Evolutionary conservation across 164 flowering plant genomes (phyloP), one percentile per base, ranked within the genome.

Genomic region (Dillenia turbinata): DNA sequence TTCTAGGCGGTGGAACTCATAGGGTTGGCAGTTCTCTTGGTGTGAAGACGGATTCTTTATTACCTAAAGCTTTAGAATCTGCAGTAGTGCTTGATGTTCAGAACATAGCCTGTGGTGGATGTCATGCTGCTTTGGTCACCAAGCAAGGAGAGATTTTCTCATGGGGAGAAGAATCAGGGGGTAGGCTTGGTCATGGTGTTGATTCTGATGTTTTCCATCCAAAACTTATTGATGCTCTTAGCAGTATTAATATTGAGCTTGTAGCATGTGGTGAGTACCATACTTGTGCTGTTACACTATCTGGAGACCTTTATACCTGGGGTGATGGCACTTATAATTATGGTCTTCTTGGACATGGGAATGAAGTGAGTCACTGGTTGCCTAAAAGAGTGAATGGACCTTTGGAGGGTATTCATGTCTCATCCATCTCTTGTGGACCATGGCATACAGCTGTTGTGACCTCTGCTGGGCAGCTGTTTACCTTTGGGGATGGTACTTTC

Each of bases 391-490:
- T 94, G 24, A 88, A 86, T 83, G 96, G 97, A 12, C 96, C 96
- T 12, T 72, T 94, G 73, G 99, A 91, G 71, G 99, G 96, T 60
- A 85, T 91, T 71, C 96, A 86, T 71, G 97, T 91, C 46, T 94
- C 99, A 12, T 88, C 77, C 47, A 80, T 94, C 61, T 84, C 99
- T 17, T 91, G 99, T 79, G 99, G 99, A 59, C 96, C 96, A 44
- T 94, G 97, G 97, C 99, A 94, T 66, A 94, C 99, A 40, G 97
- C 90, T 72, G 89, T 94, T 66, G 99, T 91, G 51, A 91, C 96
- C 56, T 94, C 99, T 66, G 76, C 99, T 47, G 99, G 99, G 40
- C 97, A 91, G 53, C 68, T 94, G 65, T 91, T 88, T 79, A 94
- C 99, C 60, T 91, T 89, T 81, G 99, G 99, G 68, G 97, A 94